Base-by-base conservation (phyloP, 208 protist species). In the Trypanosoma vivax region DNA sequence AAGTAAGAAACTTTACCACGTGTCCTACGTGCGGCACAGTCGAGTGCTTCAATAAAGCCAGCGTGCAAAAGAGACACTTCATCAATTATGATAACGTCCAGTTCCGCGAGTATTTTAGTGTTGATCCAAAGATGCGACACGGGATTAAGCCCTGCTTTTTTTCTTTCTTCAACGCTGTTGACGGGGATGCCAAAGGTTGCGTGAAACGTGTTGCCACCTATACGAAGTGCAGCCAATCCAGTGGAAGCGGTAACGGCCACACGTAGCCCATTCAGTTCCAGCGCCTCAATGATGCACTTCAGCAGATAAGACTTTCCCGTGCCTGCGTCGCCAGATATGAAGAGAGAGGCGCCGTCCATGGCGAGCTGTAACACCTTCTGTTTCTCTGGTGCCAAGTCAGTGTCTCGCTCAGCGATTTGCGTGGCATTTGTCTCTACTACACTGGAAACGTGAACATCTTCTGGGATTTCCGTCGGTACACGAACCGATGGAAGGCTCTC, bases 141-240 rank as follows among this genome's bases (percentile, higher is more conserved):
- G 0, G 24, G 3, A 19, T 28, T 33, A 16, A 1, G 34, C 9
- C 3, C 25, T n/a, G 29, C 5, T 42, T 2, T 11, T 9, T 38
- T 23, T 14, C 33, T 43, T 1, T 54, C 50, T 51, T 77, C 59
- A 2, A 30, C 37, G 11, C 43, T 47, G 13, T 60, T 21, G 34
- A 77, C 65, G 30, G 73, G 70, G 29, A 83, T 49, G 13, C 77
- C 74, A 55, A 90, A 85, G 7, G 67, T 71, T 41, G 73, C 75
- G 63, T 92, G 83, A 64, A 92, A 86, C 18, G 83, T 92, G 54
- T 72, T 80, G 34, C 83, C 83, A 21, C 63, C 72, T 40, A 88
- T 73, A 49, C 70, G 71, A 10, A 84, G 60, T n/a, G 83, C 79
- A 1, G 83, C 76, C 13, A 88, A 70, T 3, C 78, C 78, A 1